These are phyloP conservation scores for Trichoderma aggressivum DNA, from an alignment of 2,329 filamentous ascomycete species.

Conservation along the genomic window DNA sequence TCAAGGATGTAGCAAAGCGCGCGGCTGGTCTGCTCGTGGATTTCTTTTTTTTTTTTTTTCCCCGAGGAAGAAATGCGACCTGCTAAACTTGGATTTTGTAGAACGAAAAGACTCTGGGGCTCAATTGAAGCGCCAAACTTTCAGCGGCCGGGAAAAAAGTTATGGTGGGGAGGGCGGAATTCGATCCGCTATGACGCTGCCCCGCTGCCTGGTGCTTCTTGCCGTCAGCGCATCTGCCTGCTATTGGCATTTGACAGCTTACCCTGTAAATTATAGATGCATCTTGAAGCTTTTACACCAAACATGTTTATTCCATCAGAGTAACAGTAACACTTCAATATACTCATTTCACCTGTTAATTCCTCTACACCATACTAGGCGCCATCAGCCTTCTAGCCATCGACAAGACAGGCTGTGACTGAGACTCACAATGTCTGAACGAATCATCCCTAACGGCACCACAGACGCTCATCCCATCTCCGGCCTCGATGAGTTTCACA, in stretches of 20 bases:
- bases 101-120: neutral
- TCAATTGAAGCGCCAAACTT: conserved; percentile 13
- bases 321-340: too few relatives aligned
- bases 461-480: conserved; percentile 46
- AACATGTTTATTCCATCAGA: neutral
- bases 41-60: too few relatives aligned
- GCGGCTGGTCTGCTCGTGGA: neutral
- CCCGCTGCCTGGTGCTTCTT: conserved; percentile 14
- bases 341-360: neutral
- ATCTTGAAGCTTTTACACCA: neutral
- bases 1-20: too few relatives aligned
- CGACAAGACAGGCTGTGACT: neutral
- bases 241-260: neutral
- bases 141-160: conserved; percentile 7
- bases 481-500: conserved; percentile 52
- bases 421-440: conserved; percentile 27
- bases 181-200: conserved; percentile 13
- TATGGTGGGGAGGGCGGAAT: conserved; percentile 20
- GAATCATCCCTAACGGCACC: conserved; percentile 37
- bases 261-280: neutral
- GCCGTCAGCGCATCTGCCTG: conserved; percentile 20
- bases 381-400: neutral
- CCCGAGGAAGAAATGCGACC: neutral
- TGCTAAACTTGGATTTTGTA: neutral
- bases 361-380: neutral